A percentile compares a stretch with the other conserved stretches of the same genome.
These are phyloP conservation scores for Penicillium sp. DNA, from an alignment of 2,329 filamentous ascomycete genomes.

Conservation along the genomic window DNA sequence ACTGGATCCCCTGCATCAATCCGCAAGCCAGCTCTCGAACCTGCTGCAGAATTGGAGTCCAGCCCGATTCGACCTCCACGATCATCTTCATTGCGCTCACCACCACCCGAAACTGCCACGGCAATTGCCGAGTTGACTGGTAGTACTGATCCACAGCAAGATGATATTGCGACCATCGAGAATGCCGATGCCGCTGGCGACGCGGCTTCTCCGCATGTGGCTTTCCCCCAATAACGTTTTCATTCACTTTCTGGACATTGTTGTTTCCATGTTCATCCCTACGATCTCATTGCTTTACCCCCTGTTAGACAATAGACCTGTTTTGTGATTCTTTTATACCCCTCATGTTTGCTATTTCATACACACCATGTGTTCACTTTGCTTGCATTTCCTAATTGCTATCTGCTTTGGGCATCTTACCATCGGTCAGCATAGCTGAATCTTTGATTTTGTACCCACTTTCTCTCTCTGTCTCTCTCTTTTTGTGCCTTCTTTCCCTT, in stretches of 20 bases:
- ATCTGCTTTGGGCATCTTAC: background rate
- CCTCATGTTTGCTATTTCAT: conserved; percentile 15
- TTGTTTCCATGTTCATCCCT: conserved; percentile 5
- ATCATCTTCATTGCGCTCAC: conserved; percentile 38
- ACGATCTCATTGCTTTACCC: conserved; percentile 13
- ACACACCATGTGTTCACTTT: conserved; percentile 7
- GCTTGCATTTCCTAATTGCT: background rate
- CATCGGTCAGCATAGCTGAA: background rate
- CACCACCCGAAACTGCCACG: conserved; percentile 13
- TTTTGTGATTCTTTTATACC: conserved; percentile 23
- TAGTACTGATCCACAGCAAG: conserved; percentile 5
- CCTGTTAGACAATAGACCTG: conserved; percentile 25
- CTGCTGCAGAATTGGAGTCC: conserved; percentile 32
- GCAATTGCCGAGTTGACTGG: conserved; percentile 6
- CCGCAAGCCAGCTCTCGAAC: conserved; percentile 30
- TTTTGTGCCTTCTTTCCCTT: background rate
- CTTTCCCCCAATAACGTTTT: conserved; percentile 12
- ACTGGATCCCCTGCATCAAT: conserved; percentile 17
- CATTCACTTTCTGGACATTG: background rate
- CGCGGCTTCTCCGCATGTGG: conserved; percentile 15
- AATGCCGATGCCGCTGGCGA: conserved; percentile 6
- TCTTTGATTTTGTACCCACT: background rate
- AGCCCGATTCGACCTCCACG: conserved; percentile 35
- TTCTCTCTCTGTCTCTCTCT: no score
- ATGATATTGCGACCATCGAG: background rate